Base-by-base conservation (phyloP, 495 filamentous ascomycete genomes). In the Xylaria longipes region DNA sequence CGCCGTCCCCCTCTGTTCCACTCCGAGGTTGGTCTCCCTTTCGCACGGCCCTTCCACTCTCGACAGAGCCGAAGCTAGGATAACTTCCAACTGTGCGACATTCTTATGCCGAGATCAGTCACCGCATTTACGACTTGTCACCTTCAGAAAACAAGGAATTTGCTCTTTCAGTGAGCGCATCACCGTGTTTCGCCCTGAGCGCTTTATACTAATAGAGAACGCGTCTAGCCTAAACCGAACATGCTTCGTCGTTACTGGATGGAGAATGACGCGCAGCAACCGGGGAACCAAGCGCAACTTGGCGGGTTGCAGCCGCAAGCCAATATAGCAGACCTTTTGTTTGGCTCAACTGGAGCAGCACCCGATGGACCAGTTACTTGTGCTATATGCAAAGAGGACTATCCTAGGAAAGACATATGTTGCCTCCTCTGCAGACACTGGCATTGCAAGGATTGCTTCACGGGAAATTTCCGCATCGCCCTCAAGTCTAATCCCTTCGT, bases 401-500 rank as follows among this genome's bases (percentile, higher is more conserved):
- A 22, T 27, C 35, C 33, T 17, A 14, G 0, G 4, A 45, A n/a
- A 33, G 39, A 46, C 17, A 3, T 65, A 45, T 45, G 22, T 46
- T 1, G 0, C 4, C 37, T 31, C 2, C 1, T 1, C 12, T 73
- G 66, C 39, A 3, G 14, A 0, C 71, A 73, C 39, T 5, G 3
- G 5, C 66, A 73, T 45, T 73, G 71, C 41, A 27, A 2, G 15
- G 3, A 45, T 12, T 73, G 71, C 41, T 4, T 73, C 0, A 25
- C 2, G 8, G 0, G 1, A 2, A 65, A 58, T 37, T 29, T 15
- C 17, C 17, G 5, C 27, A 6, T n/a, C 7, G 57, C 71, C 20
- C 46, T 73, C 6, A 12, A 11, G 1, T 65, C 71, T 8, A 45
- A 17, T 0, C 68, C 72, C 6, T 74, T 74, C 46, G 22, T 14